Base-by-base conservation (phyloP, 495 filamentous ascomycete species). In the Recurvomyces mirabilis region DNA sequence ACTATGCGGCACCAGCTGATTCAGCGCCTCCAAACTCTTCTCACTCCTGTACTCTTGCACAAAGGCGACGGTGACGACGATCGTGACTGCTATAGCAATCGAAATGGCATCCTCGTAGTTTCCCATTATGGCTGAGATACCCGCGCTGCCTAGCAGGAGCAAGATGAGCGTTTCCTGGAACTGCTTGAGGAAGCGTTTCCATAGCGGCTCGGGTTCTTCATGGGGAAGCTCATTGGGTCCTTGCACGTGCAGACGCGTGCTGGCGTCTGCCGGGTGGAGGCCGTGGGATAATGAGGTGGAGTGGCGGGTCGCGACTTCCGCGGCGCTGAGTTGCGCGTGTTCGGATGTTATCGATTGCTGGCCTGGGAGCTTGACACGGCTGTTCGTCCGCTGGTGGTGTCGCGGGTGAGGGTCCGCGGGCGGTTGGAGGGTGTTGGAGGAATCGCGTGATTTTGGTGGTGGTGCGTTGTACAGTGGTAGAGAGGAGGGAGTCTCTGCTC, bases 21-120 rank as follows among this genome's bases (percentile, higher is more conserved):
- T 94, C 43, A 99, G 69, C 37, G 91, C 91, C 62, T 96, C 91
- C 57, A 99, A 75, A 1, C 88, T 94, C 64, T 96, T 93, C 60
- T 99, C 93, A 30, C 89, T 95, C 45, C 93, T 75, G 60, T 95
- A 96, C 63, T 99, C 91, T 59, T 99, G 91, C 43, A 96, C 75
- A 56, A 99, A 99, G 10, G 87, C 91, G 39, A 96, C 91, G 1
- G 83, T 83, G 28, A 96, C 87, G 14, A 99, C 91, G 57, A 99
- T 96, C 33, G 87, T 91, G 5, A 99, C 91, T 1, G 91, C 91
- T 24, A 93, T 74, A 1, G 89, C 68, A 55, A 99, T 99, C 62
- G 88, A 95, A 54, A 96, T 67, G 4, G 93, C 93, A 68, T 99
- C 91, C 52, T 95, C 88, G 65, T 80, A 77, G 58, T 99, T 96